Evolutionary conservation across 1,139 yeast genomes (phyloP).

Genomic region (Yamadazyma blattariae): DNA sequence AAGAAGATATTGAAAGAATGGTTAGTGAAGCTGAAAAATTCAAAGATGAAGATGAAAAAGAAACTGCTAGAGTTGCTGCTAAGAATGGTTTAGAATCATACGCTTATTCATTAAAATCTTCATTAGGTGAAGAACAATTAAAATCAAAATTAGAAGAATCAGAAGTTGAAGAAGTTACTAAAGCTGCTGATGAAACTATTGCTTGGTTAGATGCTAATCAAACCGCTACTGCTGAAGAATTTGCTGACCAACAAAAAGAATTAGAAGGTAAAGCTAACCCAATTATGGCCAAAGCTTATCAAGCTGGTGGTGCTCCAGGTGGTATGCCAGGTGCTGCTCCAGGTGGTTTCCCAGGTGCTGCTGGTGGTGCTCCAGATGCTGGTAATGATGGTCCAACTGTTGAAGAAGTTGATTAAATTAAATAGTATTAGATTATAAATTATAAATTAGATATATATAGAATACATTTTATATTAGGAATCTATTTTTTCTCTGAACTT

Average conservation of each 20-base stretch:
- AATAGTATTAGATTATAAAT: neutral
- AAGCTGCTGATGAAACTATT: slow-evolving; percentile 83
- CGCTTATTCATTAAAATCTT: slow-evolving; percentile 85
- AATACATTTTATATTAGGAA: too few relatives aligned
- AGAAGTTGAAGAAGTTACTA: slow-evolving; percentile 75
- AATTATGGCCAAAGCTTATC: slow-evolving; percentile 89
- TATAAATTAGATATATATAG: neutral
- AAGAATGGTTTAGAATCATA: slow-evolving; percentile 93
- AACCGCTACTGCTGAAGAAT: slow-evolving; percentile 87
- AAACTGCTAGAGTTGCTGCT: slow-evolving; percentile 47
- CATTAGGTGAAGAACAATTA: slow-evolving; percentile 75
- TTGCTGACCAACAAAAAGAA: slow-evolving; percentile 86
- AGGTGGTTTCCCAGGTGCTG: slow-evolving; percentile 66
- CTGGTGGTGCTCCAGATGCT: slow-evolving; percentile 53
- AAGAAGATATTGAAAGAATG: slow-evolving; percentile 52
- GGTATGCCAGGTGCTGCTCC: slow-evolving; percentile 63
- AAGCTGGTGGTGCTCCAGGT: slow-evolving; percentile 58
- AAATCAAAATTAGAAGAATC: slow-evolving; percentile 79
- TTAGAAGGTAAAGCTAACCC: slow-evolving; percentile 93
- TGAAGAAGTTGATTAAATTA: slow-evolving; percentile 82
- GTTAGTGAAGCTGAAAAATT: slow-evolving; percentile 49
- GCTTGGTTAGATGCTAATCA: slow-evolving; percentile 87
- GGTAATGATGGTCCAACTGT: slow-evolving; percentile 87
- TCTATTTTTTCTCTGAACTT: too few relatives aligned
- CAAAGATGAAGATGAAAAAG: slow-evolving; percentile 49